These are phyloP conservation scores for Rubroboletus satanas DNA, from an alignment of 768 basidiomycete species.

Conservation along the genomic window DNA sequence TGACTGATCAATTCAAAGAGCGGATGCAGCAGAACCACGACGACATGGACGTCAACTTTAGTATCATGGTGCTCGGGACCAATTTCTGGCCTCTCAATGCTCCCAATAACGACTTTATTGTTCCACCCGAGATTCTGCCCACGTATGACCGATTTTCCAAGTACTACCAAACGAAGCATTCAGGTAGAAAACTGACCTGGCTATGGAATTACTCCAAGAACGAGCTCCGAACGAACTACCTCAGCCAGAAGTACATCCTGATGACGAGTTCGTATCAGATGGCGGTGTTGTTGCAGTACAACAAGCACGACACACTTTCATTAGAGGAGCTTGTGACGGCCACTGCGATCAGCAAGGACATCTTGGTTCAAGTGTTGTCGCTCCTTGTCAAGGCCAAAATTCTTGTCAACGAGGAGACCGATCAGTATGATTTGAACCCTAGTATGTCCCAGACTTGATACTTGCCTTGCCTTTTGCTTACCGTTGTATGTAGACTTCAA, in stretches of 20 bases:
- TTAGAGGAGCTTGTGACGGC: slow-evolving; percentile 75
- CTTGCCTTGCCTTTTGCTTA: background rate
- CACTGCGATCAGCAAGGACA: slow-evolving; percentile 77
- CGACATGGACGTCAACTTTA: slow-evolving; percentile 87
- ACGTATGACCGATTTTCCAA: slow-evolving; percentile 89
- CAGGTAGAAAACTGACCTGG: slow-evolving; percentile 95
- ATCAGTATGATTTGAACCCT: slow-evolving; percentile 91
- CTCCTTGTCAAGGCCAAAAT: slow-evolving; percentile 87
- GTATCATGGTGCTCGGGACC: slow-evolving; percentile 89
- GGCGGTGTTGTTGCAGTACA: slow-evolving; percentile 93
- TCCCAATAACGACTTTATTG: slow-evolving; percentile 79
- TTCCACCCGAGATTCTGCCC: slow-evolving; percentile 81
- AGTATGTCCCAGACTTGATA: slow-evolving; percentile 34
- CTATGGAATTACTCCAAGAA: slow-evolving; percentile 98
- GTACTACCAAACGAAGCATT: slow-evolving; percentile 92
- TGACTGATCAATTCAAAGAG: slow-evolving; percentile 92
- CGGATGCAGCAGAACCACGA: slow-evolving; percentile 84
- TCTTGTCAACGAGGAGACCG: slow-evolving; percentile 81
- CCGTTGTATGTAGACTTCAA: slow-evolving; percentile 60
- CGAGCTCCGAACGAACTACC: slow-evolving; percentile 90
- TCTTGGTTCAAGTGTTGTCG: slow-evolving; percentile 59
- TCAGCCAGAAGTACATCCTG: slow-evolving; percentile 92
- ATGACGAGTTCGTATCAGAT: slow-evolving; percentile 95
- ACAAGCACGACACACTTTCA: slow-evolving; percentile 82
- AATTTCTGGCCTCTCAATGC: slow-evolving; percentile 94